Percentiles rank a stretch among this genome's conserved stretches.
These are phyloP conservation scores for Pleurotus platypus DNA, from an alignment of 768 basidiomycete genomes.

Conservation along the genomic window DNA sequence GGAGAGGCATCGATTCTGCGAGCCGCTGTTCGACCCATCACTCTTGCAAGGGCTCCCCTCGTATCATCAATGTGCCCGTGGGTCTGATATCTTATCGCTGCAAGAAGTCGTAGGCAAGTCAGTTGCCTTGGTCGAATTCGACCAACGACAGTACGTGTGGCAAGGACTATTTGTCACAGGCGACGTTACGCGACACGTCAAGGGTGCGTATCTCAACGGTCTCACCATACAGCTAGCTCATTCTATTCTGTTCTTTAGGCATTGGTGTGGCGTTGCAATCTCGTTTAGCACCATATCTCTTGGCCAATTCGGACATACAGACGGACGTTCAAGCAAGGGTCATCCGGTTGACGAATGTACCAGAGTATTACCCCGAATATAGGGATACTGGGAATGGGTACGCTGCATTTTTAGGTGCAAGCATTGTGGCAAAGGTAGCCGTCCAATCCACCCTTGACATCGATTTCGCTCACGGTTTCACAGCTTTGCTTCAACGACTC, in stretches of 20 bases:
- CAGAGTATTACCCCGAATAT: conserved; percentile 91
- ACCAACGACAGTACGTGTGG: conserved; percentile 71
- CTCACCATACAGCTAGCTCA: neutral
- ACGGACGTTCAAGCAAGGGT: conserved; percentile 71
- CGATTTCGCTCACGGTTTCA: neutral
- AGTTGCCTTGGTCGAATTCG: conserved; percentile 57
- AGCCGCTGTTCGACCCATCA: conserved; percentile 79
- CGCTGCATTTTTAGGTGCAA: conserved; percentile 77
- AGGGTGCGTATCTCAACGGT: conserved; percentile 39
- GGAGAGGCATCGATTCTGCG: conserved; percentile 87
- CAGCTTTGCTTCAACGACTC: conserved; percentile 76
- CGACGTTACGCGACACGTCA: conserved; percentile 65
- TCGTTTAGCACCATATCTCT: conserved; percentile 59
- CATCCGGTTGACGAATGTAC: conserved; percentile 62
- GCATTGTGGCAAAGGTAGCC: conserved; percentile 80
- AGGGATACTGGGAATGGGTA: conserved; percentile 80
- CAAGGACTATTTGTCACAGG: conserved; percentile 81
- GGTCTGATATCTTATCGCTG: conserved; percentile 39
- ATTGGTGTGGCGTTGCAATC: conserved; percentile 69
- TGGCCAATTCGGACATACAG: conserved; percentile 57
- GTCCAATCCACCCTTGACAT: neutral
- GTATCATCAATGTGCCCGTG: conserved; percentile 18
- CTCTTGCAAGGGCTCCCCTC: conserved; percentile 41
- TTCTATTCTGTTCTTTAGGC: conserved; percentile 31
- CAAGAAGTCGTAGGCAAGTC: conserved; percentile 68